Evolutionary conservation across 2,329 filamentous ascomycete species (phyloP).

Genomic region (Chaetomium globosum): DNA sequence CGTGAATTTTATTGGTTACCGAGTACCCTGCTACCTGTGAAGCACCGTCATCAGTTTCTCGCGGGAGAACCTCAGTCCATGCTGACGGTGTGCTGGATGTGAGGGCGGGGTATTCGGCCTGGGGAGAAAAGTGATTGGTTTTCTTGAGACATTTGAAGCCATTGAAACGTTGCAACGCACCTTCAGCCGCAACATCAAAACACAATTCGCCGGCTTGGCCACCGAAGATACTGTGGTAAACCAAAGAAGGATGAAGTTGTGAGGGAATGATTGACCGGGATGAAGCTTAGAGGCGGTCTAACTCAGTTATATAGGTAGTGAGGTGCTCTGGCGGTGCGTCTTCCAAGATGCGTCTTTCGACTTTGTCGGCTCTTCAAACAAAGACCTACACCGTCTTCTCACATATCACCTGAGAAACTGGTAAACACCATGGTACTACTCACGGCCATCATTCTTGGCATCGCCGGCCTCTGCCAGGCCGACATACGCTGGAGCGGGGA

Average conservation of each 20-base stretch:
- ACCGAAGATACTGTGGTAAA: no score
- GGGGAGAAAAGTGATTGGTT: neutral
- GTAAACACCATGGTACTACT: neutral
- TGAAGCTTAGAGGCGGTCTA: neutral
- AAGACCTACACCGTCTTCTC: neutral
- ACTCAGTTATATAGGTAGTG: neutral
- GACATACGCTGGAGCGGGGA: conserved; percentile 1
- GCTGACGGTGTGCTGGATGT: neutral
- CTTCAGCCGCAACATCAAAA: neutral
- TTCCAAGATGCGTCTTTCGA: neutral
- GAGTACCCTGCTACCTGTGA: neutral
- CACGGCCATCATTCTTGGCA: neutral
- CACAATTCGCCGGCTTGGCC: no score
- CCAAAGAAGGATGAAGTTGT: no score
- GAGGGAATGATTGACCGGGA: neutral
- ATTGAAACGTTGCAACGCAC: neutral
- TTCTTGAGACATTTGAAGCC: neutral
- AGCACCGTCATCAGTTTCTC: neutral
- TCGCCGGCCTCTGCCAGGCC: conserved; percentile 1
- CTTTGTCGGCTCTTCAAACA: neutral
- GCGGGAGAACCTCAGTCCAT: conserved; percentile 6
- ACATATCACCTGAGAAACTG: neutral
- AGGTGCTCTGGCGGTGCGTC: neutral
- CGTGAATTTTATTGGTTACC: neutral
- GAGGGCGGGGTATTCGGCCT: neutral